phyloP scores from a whole-genome alignment of 2,329 filamentous ascomycete genomes.

The Aspergillus bombycis region DNA sequence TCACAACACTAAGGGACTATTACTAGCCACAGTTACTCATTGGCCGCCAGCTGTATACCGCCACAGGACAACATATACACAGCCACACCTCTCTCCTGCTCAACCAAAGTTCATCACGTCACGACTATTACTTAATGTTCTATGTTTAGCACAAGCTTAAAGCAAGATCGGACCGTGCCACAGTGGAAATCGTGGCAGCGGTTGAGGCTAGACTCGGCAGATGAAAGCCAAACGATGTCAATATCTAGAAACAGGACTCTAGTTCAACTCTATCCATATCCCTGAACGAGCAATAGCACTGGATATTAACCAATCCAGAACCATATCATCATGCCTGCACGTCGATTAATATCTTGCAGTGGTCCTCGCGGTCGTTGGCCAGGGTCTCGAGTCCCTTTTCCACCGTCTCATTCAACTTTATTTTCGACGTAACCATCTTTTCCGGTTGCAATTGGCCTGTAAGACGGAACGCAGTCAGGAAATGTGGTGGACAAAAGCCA shows the following conservation, averaged over 20 bases:
- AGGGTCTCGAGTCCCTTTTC: slow-evolving; percentile 60
- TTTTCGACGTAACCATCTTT: slow-evolving; percentile 64
- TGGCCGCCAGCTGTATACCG: no score
- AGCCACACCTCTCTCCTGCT: not conserved
- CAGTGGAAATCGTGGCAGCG: not conserved
- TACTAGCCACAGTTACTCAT: no score
- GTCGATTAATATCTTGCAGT: slow-evolving; percentile 61
- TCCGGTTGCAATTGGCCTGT: slow-evolving; percentile 55
- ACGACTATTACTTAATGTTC: not conserved
- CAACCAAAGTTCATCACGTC: not conserved
- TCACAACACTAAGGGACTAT: not conserved
- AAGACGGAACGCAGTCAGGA: not conserved
- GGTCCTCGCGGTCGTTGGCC: slow-evolving; percentile 62
- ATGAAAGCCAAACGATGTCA: not conserved
- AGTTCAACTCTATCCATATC: not conserved
- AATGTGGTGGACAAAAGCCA: not conserved
- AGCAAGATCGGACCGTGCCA: not conserved
- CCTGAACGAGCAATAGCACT: not conserved
- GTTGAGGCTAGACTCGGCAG: not conserved
- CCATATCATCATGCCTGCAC: slow-evolving; percentile 13
- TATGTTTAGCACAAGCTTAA: slow-evolving; percentile 1
- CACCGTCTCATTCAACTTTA: slow-evolving; percentile 59
- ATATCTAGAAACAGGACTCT: not conserved
- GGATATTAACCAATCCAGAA: not conserved
- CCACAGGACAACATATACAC: no score